Base-by-base conservation (phyloP, 2,329 filamentous ascomycete genomes). In the Xylaria sp. region DNA sequence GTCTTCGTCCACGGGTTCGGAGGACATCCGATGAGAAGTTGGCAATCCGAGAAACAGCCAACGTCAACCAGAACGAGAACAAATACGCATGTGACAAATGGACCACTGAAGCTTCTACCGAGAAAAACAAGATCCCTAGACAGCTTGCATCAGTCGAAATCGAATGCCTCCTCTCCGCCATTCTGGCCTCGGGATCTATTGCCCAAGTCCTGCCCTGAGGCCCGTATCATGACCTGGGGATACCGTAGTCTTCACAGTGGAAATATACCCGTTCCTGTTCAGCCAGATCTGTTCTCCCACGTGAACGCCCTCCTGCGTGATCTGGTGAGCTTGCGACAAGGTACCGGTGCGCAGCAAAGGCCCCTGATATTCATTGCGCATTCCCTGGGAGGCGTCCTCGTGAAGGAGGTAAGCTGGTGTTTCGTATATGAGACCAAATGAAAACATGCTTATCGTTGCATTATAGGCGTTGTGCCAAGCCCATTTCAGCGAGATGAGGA, bases 1-100 rank as follows among this genome's bases (percentile, higher is more conserved):
- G 57, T 64, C 23, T 54, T 64, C 16, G 49, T 61, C n/a, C 63
- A 64, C 53, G 63, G 63, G 0, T 61, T 64, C 23, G 63, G 63
- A 11, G 63, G 63, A n/a, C 60, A 64, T 50, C 58, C 60, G 13
- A 55, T 63, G 57, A 52, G 52, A 34, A 63, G 54, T 11, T 64
- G 63, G 63, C 60, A 63, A 50, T 52, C 49, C 35, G 58, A 64
- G 16, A 55, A 42, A 18, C 47, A 19, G 10, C 35, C 9, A 30
- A 10, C 37, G 10, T 34, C 51, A 9, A 18, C 18, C 54, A 39
- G 48, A 30, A 16, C 44, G 3, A 52, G 16, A 19, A 34, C 50
- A 0, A 51, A 49, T 7, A 37, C 56, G 44, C n/a, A 39, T 10
- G 19, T 23, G n/a, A 50, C 54, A 10, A 48, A 54, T 3, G n/a